These are phyloP conservation scores for Ustilago lituana DNA, from an alignment of 1,284 basidiomycete species.

Conservation along the genomic window DNA sequence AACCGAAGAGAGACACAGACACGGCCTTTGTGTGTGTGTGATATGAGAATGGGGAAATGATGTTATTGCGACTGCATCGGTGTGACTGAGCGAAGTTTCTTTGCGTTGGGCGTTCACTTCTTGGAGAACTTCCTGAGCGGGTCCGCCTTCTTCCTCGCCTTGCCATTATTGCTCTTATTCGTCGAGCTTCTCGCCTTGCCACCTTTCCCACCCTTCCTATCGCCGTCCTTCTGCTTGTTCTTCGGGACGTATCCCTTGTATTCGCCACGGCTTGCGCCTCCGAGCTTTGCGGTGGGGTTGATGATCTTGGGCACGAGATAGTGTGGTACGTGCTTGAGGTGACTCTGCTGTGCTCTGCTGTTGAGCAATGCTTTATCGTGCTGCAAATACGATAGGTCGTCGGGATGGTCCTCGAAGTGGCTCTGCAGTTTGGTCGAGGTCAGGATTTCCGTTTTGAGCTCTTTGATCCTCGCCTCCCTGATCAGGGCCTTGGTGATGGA, in stretches of 20 bases:
- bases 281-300: conserved; percentile 38
- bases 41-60: too few species aligned
- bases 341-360: conserved; percentile 77
- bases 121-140: conserved; percentile 54
- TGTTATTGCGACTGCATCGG: too few species aligned
- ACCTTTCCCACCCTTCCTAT: conserved; percentile 1
- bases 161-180: conserved; percentile 1
- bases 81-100: too few species aligned
- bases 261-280: not conserved
- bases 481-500: conserved; percentile 86
- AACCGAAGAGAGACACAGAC: too few species aligned
- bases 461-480: conserved; percentile 90
- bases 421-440: conserved; percentile 95
- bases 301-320: conserved; percentile 89
- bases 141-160: conserved; percentile 46
- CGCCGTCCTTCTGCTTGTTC: conserved; percentile 17
- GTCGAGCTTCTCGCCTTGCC: conserved; percentile 12
- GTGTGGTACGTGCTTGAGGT: conserved; percentile 94
- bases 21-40: too few species aligned
- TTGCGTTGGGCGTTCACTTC: conserved; percentile 14
- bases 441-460: conserved; percentile 90
- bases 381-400: conserved; percentile 88
- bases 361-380: conserved; percentile 95
- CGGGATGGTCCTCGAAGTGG: conserved; percentile 96
- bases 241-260: conserved; percentile 38